These are phyloP conservation scores for Ganoderma multipileum DNA, from an alignment of 1,284 basidiomycete species.

Conservation along the genomic window DNA sequence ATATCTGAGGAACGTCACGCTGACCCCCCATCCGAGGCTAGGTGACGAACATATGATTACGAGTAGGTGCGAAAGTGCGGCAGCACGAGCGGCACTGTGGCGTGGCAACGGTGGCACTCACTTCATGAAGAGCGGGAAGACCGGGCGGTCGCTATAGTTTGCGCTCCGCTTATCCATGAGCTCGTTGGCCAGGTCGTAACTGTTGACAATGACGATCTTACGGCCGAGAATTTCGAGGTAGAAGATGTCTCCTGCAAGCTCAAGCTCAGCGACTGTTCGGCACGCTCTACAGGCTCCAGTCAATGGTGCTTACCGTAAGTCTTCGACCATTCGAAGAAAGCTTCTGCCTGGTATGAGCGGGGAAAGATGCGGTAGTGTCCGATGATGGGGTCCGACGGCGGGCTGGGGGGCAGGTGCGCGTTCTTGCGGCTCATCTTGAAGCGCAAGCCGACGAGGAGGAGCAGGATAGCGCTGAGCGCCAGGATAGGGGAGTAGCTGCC, in stretches of 20 bases:
- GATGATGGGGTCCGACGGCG: conserved; percentile 31
- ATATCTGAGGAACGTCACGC: conserved; percentile 30
- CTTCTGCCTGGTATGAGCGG: conserved; percentile 26
- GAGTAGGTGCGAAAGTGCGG: conserved; percentile 1
- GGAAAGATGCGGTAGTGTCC: conserved; percentile 33
- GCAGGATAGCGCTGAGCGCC: conserved; percentile 16
- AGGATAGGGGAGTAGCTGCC: conserved; percentile 6
- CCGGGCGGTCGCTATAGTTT: conserved; percentile 45
- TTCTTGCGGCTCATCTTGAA: conserved; percentile 12
- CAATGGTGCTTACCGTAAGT: conserved; percentile 23
- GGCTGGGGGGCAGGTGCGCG: conserved; percentile 28
- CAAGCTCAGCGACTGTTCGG: conserved; percentile 1
- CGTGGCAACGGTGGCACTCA: conserved; percentile 5
- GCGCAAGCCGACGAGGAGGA: conserved; percentile 19
- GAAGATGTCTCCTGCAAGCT: conserved; percentile 38
- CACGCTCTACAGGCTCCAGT: too few species aligned
- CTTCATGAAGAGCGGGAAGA: conserved; percentile 36
- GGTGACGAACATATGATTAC: not conserved
- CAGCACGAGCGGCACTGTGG: conserved; percentile 4
- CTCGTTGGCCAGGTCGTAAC: conserved; percentile 42
- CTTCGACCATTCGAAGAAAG: conserved; percentile 29
- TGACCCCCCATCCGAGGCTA: conserved; percentile 30
- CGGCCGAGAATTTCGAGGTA: conserved; percentile 42
- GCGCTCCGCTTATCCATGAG: conserved; percentile 46
- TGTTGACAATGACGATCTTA: conserved; percentile 45